phyloP scores from a whole-genome alignment of 2,329 filamentous ascomycete genomes.

The Pseudogymnoascus sp. region DNA sequence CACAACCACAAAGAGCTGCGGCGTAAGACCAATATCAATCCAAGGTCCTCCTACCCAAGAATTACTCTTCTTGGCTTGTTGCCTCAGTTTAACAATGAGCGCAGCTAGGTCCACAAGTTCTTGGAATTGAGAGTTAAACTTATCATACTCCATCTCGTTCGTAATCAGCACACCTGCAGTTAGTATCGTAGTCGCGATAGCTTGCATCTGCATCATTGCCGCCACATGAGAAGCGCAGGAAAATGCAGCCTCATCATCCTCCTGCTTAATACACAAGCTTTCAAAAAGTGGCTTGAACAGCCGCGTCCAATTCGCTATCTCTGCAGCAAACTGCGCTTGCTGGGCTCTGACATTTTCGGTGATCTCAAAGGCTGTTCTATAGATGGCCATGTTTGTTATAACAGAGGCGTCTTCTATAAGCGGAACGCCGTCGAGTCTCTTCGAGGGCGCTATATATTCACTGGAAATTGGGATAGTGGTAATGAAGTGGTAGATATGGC shows the following conservation, averaged over 20 bases:
- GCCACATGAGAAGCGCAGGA: constrained; percentile 12
- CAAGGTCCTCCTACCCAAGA: constrained; percentile 16
- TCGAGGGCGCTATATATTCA: not conserved
- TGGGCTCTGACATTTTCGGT: constrained; percentile 15
- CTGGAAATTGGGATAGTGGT: constrained; percentile 9
- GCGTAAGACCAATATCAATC: constrained; percentile 21
- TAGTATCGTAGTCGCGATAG: constrained; percentile 15
- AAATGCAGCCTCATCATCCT: constrained; percentile 9
- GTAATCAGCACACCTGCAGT: constrained; percentile 16
- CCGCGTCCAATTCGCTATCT: constrained; percentile 18
- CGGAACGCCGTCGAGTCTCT: not conserved
- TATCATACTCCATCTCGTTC: constrained; percentile 20
- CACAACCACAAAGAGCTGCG: constrained; percentile 16
- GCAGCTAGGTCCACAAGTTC: constrained; percentile 15
- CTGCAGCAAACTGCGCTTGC: constrained; percentile 16
- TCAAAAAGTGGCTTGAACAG: constrained; percentile 18
- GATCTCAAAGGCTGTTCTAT: constrained; percentile 4
- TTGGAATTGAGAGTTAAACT: constrained; percentile 14
- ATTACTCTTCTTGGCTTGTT: constrained; percentile 12
- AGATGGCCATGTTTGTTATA: not conserved
- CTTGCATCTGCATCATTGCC: constrained; percentile 17
- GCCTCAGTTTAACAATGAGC: constrained; percentile 11
- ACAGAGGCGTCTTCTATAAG: not conserved
- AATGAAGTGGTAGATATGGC: constrained; percentile 20
- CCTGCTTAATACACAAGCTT: not conserved